These are phyloP conservation scores for Kuraishia ogatae DNA, from an alignment of 805 yeast genomes.

Conservation along the genomic window DNA sequence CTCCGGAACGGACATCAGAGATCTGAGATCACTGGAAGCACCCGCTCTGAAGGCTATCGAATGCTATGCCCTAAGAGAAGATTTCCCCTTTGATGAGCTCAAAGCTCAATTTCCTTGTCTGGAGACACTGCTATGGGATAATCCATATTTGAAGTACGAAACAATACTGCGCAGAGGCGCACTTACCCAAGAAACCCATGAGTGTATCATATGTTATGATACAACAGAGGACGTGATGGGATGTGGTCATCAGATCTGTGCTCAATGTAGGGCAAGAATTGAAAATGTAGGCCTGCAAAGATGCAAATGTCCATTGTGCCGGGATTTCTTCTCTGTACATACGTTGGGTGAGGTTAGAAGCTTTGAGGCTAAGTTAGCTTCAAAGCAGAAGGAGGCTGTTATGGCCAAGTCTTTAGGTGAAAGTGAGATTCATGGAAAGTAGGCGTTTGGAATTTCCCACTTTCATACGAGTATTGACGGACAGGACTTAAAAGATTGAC, in stretches of 20 bases:
- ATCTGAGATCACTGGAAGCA: background rate
- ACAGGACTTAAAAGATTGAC: too few species aligned
- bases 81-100: background rate
- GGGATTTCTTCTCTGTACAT: background rate
- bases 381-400: background rate
- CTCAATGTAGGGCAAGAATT: background rate
- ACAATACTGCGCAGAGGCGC: background rate
- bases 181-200: background rate
- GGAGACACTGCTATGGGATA: background rate
- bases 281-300: background rate
- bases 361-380: background rate
- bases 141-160: background rate
- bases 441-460: too few species aligned
- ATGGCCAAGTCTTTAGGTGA: background rate
- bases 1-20: background rate
- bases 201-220: background rate
- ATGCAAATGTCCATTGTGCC: background rate
- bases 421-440: background rate
- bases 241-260: background rate
- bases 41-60: background rate
- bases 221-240: background rate
- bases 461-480: too few species aligned
- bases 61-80: background rate
- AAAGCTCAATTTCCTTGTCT: background rate
- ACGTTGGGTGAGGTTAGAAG: background rate